Conservation (phyloP, 257 asterid genomes). For the Lycium ferocissimum region DNA sequence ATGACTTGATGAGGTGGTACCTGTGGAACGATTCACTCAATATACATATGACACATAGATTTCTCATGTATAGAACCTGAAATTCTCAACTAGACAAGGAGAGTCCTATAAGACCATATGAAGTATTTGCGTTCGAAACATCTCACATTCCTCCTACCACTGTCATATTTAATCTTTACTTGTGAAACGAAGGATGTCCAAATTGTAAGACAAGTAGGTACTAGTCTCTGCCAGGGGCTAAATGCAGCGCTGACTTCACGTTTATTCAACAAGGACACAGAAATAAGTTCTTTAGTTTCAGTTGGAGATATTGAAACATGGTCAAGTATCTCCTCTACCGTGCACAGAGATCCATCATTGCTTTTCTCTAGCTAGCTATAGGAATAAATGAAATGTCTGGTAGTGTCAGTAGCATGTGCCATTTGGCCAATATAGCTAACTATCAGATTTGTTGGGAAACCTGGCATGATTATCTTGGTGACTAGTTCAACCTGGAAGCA, state of each 20-base stretch:
- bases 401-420: neutral
- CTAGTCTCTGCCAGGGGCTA: constrained; percentile 4
- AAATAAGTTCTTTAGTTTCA: constrained; percentile 8
- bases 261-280: constrained; percentile 2
- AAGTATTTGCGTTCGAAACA: neutral
- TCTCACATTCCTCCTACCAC: neutral
- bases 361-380: neutral
- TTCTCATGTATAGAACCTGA: too few relatives aligned
- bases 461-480: neutral
- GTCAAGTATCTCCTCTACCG: constrained; percentile 17
- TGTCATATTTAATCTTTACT: neutral
- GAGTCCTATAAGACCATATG: too few relatives aligned
- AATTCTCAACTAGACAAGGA: too few relatives aligned
- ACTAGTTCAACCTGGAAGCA: neutral
- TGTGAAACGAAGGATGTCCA: neutral
- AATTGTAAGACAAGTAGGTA: constrained; percentile 19
- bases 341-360: neutral
- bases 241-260: neutral
- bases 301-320: neutral
- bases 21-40: too few relatives aligned
- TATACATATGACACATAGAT: too few relatives aligned
- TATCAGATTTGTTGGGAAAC: neutral
- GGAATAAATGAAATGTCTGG: constrained; percentile 3
- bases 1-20: too few relatives aligned
- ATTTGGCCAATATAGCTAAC: neutral